A percentile compares a stretch with the other conserved stretches of the same genome.
These are phyloP conservation scores for Cutaneotrichosporon sp. DNA, from an alignment of 1,284 basidiomycete genomes.

Conservation along the genomic window DNA sequence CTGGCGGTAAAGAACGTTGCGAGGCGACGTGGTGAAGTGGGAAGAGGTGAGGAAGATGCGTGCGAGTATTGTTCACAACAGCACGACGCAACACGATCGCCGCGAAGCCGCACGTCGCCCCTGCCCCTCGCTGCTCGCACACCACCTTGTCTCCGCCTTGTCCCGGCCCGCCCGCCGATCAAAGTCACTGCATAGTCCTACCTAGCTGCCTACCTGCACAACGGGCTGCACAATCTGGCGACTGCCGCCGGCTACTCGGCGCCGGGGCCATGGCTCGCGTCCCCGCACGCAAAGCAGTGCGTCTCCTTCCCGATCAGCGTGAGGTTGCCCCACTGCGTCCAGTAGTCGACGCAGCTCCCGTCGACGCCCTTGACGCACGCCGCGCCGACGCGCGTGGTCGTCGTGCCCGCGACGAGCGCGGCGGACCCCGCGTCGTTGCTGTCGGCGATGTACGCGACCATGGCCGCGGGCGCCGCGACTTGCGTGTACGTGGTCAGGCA, in stretches of 20 bases:
- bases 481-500: background rate
- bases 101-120: too few species aligned
- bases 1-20: too few species aligned
- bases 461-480: background rate
- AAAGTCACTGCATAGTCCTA: too few species aligned
- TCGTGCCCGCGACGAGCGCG: background rate
- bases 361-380: background rate
- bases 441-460: slow-evolving; percentile 3
- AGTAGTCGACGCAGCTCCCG: background rate
- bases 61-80: too few species aligned
- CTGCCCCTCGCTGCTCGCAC: too few species aligned
- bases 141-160: too few species aligned
- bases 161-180: too few species aligned
- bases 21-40: too few species aligned
- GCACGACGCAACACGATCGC: too few species aligned
- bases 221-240: too few species aligned
- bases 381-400: background rate
- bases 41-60: too few species aligned
- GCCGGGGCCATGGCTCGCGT: background rate
- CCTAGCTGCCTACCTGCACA: too few species aligned
- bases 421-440: background rate
- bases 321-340: background rate
- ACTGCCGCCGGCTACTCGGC: background rate
- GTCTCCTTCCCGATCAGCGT: background rate
- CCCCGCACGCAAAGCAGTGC: background rate